These are phyloP conservation scores for Pyronema domesticum DNA, from an alignment of 495 filamentous ascomycete species.

Conservation along the genomic window DNA sequence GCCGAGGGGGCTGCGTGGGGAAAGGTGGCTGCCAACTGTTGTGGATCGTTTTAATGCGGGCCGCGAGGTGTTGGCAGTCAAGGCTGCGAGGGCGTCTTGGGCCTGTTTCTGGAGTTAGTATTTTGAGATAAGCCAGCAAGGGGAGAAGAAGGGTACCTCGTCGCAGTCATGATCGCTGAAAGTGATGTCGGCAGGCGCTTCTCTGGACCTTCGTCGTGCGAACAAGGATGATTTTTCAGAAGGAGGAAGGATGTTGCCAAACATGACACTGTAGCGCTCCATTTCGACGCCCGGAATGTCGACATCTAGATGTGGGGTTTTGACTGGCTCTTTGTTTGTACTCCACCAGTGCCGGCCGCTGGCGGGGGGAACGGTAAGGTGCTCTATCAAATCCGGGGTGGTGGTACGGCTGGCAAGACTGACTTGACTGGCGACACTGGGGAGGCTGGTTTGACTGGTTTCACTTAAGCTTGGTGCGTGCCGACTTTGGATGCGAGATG, in stretches of 20 bases:
- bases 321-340: conserved; percentile 6
- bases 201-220: conserved; percentile 18
- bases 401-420: conserved; percentile 10
- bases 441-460: neutral
- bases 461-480: too few species aligned
- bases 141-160: too few species aligned
- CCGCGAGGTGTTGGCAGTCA: conserved; percentile 10
- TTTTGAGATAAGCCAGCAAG: too few species aligned
- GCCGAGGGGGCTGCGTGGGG: neutral
- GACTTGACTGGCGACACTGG: conserved; percentile 7
- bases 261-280: conserved; percentile 93
- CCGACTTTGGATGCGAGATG: too few species aligned
- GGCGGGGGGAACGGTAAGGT: neutral
- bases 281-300: conserved; percentile 65
- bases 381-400: neutral
- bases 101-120: too few species aligned
- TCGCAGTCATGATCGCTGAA: too few species aligned
- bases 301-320: conserved; percentile 38
- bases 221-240: conserved; percentile 21
- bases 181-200: neutral
- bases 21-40: conserved; percentile 13
- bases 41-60: conserved; percentile 20
- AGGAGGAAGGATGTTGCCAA: conserved; percentile 46
- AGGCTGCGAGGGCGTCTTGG: neutral
- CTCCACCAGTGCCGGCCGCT: neutral